phyloP scores from a whole-genome alignment of 768 basidiomycete genomes.

The Favolaschia claudopus region DNA sequence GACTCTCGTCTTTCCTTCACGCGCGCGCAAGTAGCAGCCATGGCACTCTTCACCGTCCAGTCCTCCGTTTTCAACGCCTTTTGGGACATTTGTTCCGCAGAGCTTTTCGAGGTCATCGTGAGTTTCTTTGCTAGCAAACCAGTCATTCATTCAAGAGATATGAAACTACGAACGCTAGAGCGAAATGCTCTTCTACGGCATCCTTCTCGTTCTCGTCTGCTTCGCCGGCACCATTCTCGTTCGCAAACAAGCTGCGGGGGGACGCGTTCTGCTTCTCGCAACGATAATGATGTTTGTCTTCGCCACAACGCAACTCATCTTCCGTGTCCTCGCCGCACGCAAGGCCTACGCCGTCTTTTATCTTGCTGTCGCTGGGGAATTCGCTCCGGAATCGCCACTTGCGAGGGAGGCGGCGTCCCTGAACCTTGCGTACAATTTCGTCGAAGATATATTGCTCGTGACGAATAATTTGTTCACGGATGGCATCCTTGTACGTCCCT shows the following conservation, averaged over 20 bases:
- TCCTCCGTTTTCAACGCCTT: background rate
- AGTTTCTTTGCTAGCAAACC: too few relatives aligned
- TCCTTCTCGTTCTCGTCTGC: constrained; percentile 22
- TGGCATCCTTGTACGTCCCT: constrained; percentile 18
- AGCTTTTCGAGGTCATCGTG: constrained; percentile 6
- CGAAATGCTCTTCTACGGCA: constrained; percentile 21
- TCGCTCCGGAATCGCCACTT: background rate
- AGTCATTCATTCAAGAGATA: background rate
- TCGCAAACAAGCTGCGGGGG: background rate
- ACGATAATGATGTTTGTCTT: constrained; percentile 16
- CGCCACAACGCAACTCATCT: constrained; percentile 8
- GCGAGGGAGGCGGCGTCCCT: background rate
- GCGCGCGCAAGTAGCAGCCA: too few relatives aligned
- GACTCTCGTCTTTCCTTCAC: too few relatives aligned
- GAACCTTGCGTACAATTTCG: constrained; percentile 10
- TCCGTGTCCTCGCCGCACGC: constrained; percentile 2
- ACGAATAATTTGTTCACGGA: constrained; percentile 24
- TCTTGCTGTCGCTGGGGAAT: constrained; percentile 7
- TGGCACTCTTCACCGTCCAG: constrained; percentile 4
- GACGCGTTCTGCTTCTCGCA: background rate
- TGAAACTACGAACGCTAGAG: background rate
- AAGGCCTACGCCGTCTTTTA: constrained; percentile 3
- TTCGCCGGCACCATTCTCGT: constrained; percentile 14
- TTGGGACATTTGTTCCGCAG: constrained; percentile 6
- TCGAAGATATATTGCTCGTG: constrained; percentile 20